These are phyloP conservation scores for Malassezia sp. DNA, from an alignment of 1,284 basidiomycete species.

Conservation along the genomic window DNA sequence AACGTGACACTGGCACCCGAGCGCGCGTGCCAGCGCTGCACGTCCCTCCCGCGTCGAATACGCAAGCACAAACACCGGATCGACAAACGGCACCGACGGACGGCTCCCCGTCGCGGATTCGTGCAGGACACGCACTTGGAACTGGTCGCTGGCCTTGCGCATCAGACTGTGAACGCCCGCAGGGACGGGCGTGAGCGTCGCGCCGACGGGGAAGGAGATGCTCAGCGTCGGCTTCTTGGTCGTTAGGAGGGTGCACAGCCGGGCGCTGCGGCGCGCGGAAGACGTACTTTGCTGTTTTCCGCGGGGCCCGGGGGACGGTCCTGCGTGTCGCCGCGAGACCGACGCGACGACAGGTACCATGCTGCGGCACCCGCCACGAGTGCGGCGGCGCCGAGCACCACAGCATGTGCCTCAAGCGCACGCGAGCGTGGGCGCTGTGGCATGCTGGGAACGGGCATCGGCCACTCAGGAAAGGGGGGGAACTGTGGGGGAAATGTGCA, in stretches of 20 bases:
- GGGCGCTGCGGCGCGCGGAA: too few species aligned
- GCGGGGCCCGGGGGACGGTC: too few species aligned
- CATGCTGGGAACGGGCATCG: too few species aligned
- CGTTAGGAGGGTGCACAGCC: too few species aligned
- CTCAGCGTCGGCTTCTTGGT: constrained; percentile 11
- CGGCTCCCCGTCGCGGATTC: not conserved
- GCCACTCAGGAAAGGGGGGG: too few species aligned
- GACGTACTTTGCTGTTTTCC: too few species aligned
- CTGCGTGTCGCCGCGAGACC: too few species aligned
- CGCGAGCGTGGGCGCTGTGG: too few species aligned
- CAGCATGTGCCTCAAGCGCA: too few species aligned
- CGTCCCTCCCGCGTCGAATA: constrained; percentile 10
- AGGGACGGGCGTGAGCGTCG: not conserved
- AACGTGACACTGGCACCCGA: constrained; percentile 11
- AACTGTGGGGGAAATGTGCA: too few species aligned
- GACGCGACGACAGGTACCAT: not conserved
- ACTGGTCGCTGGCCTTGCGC: not conserved
- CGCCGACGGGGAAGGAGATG: constrained; percentile 4
- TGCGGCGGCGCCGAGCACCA: not conserved
- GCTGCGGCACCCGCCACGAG: not conserved
- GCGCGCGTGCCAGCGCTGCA: constrained; percentile 10
- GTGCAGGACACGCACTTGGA: constrained; percentile 1
- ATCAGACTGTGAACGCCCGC: not conserved
- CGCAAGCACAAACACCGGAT: not conserved
- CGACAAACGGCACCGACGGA: not conserved